These are phyloP conservation scores for Zygosaccharomyces siamensis DNA, from an alignment of 805 yeast genomes.

Conservation along the genomic window DNA sequence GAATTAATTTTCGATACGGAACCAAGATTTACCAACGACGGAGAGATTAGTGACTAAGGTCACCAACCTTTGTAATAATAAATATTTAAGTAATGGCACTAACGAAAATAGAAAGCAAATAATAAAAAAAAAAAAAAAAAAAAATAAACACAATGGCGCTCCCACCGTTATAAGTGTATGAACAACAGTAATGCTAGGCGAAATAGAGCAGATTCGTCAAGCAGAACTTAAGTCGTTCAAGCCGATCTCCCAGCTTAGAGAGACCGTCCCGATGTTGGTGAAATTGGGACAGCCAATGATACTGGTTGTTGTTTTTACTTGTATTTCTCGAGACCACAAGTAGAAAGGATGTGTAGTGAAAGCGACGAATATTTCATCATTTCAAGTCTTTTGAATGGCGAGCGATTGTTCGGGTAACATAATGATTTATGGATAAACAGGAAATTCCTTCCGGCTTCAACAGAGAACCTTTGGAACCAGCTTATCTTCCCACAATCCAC, in stretches of 20 bases:
- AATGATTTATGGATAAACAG: neutral
- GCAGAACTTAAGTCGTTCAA: conserved; percentile 28
- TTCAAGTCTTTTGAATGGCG: too few relatives aligned
- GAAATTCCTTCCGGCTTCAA: neutral
- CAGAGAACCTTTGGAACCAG: neutral
- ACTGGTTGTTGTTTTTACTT: conserved; percentile 19
- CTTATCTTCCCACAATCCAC: too few relatives aligned
- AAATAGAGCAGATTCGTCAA: conserved; percentile 12
- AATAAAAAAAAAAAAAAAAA: neutral
- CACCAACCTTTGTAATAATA: neutral
- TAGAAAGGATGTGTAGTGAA: conserved; percentile 1
- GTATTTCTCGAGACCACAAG: neutral
- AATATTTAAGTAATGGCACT: neutral
- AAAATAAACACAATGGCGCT: neutral
- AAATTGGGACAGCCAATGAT: conserved; percentile 27
- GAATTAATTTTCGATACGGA: conserved; percentile 35
- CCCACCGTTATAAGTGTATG: conserved; percentile 13
- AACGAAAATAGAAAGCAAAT: neutral
- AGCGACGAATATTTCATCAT: neutral
- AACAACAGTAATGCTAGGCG: conserved; percentile 28
- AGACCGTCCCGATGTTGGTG: conserved; percentile 26
- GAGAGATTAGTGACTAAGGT: conserved; percentile 30
- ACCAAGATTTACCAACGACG: conserved; percentile 32
- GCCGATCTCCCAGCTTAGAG: conserved; percentile 30
- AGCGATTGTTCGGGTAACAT: too few relatives aligned